Evolutionary conservation across 140 eudicot species (phyloP), one percentile per base, ranked within the genome.

Genomic region (Bidens hawaiensis): DNA sequence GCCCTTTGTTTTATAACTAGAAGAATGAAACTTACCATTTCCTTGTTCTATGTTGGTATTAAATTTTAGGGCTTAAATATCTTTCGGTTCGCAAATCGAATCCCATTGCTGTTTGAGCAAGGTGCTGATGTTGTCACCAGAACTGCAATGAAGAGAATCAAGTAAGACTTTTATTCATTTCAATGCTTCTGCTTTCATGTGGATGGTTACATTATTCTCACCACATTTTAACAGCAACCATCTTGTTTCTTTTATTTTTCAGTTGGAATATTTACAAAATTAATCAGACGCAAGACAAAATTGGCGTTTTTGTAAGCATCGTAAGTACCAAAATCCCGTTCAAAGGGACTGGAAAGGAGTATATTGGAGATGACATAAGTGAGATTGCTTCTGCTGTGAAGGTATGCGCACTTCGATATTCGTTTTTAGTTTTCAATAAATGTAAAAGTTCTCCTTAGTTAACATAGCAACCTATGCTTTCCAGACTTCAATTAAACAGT

Each of bases 101-200:
- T 94, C 42, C 99, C 99, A 2, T 87, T 94, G 74, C 80, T 94
- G 34, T 94, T 94, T 61, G 99, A 94, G 79, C 99, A 94, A 94
- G 99, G 99, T 42, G 99, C 99, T 83, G 99, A 94, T 83, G 99
- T 94, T 79, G 97, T 88, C 75, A 94, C 99, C 46, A 77, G 99
- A 76, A 88, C 99, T 57, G 94, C 97, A 45, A 46, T 79, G 82
- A 94, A 83, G 84, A 84, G 97, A 70, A 94, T 94, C 76, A 94
- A 85, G 99, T 94, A 88, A 82, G 86, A 60, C 40, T 30, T 16
- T 0, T 46, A 0, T 19, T 25, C 13, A 33, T 36, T 60, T 15
- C 27, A 43, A 30, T 30, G 17, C 31, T 57, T 63, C 19, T 27
- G 21, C 16, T 45, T 61, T 17, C 12, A 4, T 22, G n/a, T 15